These are phyloP conservation scores for Petunia hybrid DNA, from an alignment of 305 asterid genomes.

Conservation along the genomic window DNA sequence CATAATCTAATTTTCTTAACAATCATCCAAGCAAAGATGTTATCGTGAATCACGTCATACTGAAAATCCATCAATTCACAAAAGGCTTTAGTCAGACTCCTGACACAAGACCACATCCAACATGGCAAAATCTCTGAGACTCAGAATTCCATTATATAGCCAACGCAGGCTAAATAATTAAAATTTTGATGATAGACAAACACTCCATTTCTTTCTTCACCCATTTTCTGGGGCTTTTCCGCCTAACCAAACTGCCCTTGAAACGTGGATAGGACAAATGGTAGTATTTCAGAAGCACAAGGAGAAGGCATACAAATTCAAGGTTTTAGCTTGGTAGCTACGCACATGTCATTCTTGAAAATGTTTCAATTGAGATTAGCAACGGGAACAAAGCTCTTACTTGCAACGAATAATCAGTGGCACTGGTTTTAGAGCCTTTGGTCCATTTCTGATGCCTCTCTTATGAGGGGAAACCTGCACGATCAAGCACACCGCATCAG, in stretches of 20 bases:
- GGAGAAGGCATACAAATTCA: background rate
- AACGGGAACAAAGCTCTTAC: slow-evolving; percentile 55
- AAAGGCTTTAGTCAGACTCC: background rate
- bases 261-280: background rate
- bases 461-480: slow-evolving; percentile 78
- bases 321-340: slow-evolving; percentile 16
- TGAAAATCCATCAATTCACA: background rate
- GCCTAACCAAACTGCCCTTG: slow-evolving; percentile 16
- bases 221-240: background rate
- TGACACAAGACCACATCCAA: background rate
- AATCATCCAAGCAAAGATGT: slow-evolving; percentile 18
- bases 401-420: slow-evolving; percentile 90
- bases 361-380: background rate
- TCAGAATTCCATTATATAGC: background rate
- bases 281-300: slow-evolving; percentile 1
- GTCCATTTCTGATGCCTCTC: slow-evolving; percentile 88
- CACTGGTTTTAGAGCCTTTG: slow-evolving; percentile 87
- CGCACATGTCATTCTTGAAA: background rate
- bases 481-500: slow-evolving; percentile 19
- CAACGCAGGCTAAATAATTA: slow-evolving; percentile 11
- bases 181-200: background rate
- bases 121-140: background rate
- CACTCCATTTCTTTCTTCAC: background rate
- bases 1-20: background rate
- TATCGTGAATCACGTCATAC: background rate